Conservation (phyloP, 116 monocot genomes). For the Iris pallida region DNA sequence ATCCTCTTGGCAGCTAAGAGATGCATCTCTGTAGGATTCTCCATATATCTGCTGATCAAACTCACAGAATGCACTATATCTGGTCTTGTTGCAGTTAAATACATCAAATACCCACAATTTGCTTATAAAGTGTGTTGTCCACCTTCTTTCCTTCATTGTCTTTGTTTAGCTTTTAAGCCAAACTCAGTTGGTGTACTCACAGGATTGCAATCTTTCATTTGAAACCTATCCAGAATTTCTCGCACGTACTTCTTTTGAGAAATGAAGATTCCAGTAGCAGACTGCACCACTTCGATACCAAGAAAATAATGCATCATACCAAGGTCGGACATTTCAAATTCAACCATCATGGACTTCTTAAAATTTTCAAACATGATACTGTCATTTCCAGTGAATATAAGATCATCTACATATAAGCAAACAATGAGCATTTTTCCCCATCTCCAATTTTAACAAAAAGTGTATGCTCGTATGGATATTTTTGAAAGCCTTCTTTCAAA, state of each 20-base stretch:
- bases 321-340: constrained; percentile 17
- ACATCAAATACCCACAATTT: constrained; percentile 3
- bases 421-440: constrained; percentile 13
- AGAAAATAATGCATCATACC: constrained; percentile 15
- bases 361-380: constrained; percentile 10
- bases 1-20: background rate
- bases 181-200: background rate
- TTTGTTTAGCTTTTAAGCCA: background rate
- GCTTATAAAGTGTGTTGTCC: constrained; percentile 6
- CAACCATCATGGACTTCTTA: constrained; percentile 11
- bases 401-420: constrained; percentile 15
- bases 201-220: constrained; percentile 11
- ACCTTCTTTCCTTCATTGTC: background rate
- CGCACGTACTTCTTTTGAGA: constrained; percentile 2
- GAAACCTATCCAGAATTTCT: constrained; percentile 4
- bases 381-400: constrained; percentile 17
- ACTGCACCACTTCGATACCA: constrained; percentile 10
- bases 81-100: background rate
- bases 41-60: constrained; percentile 7
- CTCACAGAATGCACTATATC: constrained; percentile 9
- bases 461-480: constrained; percentile 16
- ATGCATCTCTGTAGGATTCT: constrained; percentile 4
- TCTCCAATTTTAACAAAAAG: constrained; percentile 6
- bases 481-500: constrained; percentile 2
- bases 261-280: constrained; percentile 9